phyloP scores from a whole-genome alignment of 768 basidiomycete species.

The Mycena galopus region DNA sequence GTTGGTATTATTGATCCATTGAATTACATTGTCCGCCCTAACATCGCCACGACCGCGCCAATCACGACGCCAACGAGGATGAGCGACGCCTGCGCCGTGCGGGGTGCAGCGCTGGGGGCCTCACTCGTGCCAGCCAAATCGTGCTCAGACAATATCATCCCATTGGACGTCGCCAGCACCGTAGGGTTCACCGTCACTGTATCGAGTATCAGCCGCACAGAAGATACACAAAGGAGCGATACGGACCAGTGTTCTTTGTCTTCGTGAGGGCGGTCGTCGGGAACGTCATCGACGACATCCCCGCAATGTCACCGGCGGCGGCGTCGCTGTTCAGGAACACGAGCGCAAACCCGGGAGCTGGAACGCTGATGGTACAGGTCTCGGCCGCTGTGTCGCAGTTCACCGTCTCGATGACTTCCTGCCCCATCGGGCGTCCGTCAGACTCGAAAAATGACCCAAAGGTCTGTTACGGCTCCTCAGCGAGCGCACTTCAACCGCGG shows the following conservation, averaged over 20 bases:
- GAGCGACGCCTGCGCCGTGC: not conserved
- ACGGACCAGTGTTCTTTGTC: conserved; percentile 7
- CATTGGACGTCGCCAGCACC: conserved; percentile 11
- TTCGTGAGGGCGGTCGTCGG: conserved; percentile 3
- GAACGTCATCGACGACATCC: conserved; percentile 2
- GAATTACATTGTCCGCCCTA: not conserved
- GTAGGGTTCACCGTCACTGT: conserved; percentile 7
- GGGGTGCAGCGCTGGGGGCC: not conserved
- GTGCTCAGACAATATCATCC: conserved; percentile 6
- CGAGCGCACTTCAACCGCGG: not conserved
- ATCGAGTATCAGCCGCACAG: not conserved
- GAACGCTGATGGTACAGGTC: conserved; percentile 65
- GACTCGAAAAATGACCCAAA: not conserved
- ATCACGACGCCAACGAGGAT: not conserved
- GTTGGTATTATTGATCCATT: no score
- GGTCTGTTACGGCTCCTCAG: not conserved
- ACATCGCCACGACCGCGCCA: not conserved
- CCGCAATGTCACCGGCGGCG: conserved; percentile 39
- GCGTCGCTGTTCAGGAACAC: conserved; percentile 72
- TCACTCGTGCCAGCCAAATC: conserved; percentile 17
- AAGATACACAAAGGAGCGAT: not conserved
- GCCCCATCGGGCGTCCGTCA: not conserved
- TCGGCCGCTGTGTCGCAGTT: not conserved
- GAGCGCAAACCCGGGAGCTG: conserved; percentile 80
- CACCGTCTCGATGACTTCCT: not conserved